phyloP scores from a whole-genome alignment of 352 stramenopile genomes.

The Peronospora destructor region DNA sequence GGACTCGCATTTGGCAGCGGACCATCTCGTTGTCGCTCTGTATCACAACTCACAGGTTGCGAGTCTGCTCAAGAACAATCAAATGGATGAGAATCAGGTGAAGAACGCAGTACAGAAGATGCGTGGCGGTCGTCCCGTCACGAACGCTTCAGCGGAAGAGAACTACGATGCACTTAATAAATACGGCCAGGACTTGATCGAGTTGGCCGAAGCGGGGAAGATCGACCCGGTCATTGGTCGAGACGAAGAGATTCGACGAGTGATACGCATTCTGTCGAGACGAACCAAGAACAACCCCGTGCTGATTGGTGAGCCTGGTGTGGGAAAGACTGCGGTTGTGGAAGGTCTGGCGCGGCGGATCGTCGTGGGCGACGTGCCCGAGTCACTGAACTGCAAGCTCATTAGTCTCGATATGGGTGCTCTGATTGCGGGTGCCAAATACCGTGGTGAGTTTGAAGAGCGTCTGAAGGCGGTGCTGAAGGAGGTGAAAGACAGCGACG shows the following conservation, averaged over 20 bases:
- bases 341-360: constrained; percentile 96
- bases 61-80: constrained; percentile 54
- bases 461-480: constrained; percentile 93
- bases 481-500: constrained; percentile 89
- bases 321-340: constrained; percentile 95
- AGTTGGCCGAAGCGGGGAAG: constrained; percentile 89
- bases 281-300: constrained; percentile 98
- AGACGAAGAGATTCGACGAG: constrained; percentile 94
- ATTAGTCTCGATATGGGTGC: constrained; percentile 94
- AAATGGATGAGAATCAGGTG: constrained; percentile 57
- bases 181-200: constrained; percentile 93
- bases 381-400: constrained; percentile 87
- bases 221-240: constrained; percentile 97
- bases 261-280: constrained; percentile 93
- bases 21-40: constrained; percentile 70
- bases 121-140: constrained; percentile 60
- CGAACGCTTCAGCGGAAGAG: constrained; percentile 78
- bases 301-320: constrained; percentile 93
- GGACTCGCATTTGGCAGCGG: constrained; percentile 69
- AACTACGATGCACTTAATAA: constrained; percentile 91
- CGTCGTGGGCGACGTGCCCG: constrained; percentile 92
- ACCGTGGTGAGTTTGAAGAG: constrained; percentile 98
- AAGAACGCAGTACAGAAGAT: constrained; percentile 58
- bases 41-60: constrained; percentile 54
- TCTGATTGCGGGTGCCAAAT: constrained; percentile 96